Evolutionary conservation across 257 asterid genomes (phyloP), one percentile per base, ranked within the genome.

Genomic region (Cynanchum wilfordii): DNA sequence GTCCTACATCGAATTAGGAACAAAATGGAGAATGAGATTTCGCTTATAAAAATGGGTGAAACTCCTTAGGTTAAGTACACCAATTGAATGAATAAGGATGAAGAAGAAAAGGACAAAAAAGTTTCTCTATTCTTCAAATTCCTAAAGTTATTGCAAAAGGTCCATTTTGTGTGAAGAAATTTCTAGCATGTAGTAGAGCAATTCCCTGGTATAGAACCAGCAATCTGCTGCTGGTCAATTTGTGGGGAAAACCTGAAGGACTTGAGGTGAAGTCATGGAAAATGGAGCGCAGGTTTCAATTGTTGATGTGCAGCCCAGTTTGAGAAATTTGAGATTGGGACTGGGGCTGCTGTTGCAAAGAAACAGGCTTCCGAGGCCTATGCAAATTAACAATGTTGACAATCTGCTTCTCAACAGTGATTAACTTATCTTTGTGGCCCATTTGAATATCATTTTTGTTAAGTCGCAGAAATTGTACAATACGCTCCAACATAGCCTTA

Each of bases 191-290:
- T 69, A 90, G 78, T 89, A 54, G 98, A 93, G 72, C 98, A 97
- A 87, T 93, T 93, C 47, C 97, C 98, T 12, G 98, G 98, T 67
- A 97, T 97, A 78, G 98, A 90, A 79, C 98, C 98, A 45, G 98
- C 96, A 55, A 93, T n/a, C n/a, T n/a, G n/a, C n/a, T n/a, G n/a
- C n/a, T n/a, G n/a, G n/a, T n/a, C n/a, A n/a, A n/a, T n/a, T n/a
- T n/a, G n/a, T n/a, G n/a, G n/a, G n/a, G n/a, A n/a, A n/a, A n/a
- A 82, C n/a, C n/a, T n/a, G n/a, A n/a, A n/a, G n/a, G n/a, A n/a
- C n/a, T n/a, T n/a, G n/a, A n/a, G n/a, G n/a, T n/a, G n/a, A n/a
- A n/a, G n/a, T n/a, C n/a, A n/a, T n/a, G n/a, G n/a, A n/a, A n/a
- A n/a, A n/a, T 96, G 71, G 19, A 66, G 27, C 68, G 93, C 97